phyloP scores from a whole-genome alignment of 345 rosid genomes.

The Eucalyptus melliodora region DNA sequence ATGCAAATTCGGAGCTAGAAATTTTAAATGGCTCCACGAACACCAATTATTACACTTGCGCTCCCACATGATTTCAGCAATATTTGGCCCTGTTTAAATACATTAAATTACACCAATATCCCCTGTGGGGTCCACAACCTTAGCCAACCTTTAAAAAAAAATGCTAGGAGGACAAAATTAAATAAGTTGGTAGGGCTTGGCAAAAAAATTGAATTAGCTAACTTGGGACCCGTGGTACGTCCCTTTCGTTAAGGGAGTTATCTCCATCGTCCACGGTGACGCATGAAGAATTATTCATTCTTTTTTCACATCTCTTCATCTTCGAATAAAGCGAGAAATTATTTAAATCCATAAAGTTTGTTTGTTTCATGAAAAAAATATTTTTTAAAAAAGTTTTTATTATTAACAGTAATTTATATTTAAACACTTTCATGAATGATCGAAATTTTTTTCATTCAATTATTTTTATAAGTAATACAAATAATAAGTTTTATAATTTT shows the following conservation, averaged over 20 bases:
- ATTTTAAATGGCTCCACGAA: background rate
- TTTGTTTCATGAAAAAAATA: background rate
- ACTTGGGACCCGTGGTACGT: background rate
- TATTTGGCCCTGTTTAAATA: background rate
- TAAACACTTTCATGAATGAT: background rate
- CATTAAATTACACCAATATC: background rate
- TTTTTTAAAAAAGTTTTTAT: fast-evolving
- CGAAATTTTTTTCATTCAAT: background rate
- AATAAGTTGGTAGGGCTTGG: background rate
- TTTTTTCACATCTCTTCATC: background rate
- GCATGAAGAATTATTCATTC: background rate
- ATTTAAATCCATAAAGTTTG: background rate
- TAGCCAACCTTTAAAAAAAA: background rate
- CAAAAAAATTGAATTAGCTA: background rate
- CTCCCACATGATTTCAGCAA: background rate
- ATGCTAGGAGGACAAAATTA: background rate
- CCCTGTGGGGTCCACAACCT: background rate
- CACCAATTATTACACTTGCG: background rate
- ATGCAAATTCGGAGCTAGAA: background rate
- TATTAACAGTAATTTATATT: no score
- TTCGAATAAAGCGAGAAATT: background rate
- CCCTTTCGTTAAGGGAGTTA: background rate
- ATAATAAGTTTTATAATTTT: no score
- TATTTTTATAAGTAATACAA: no score
- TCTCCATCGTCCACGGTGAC: background rate